Evolutionary conservation across 257 asterid genomes (phyloP).

Genomic region (Phtheirospermum japonicum): DNA sequence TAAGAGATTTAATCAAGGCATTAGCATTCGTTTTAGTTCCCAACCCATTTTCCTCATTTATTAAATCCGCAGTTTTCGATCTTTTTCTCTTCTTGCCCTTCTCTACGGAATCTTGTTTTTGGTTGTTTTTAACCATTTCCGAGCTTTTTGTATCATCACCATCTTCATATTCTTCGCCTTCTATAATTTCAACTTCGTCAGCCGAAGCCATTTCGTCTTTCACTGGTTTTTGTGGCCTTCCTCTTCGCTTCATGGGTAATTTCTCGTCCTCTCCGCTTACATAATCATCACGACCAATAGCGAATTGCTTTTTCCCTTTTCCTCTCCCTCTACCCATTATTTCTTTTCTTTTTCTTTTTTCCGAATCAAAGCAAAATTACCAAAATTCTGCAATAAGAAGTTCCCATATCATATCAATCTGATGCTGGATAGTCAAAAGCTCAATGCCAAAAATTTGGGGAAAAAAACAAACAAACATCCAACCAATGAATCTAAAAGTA

Average conservation of each 20-base stretch:
- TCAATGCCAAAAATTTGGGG: not conserved
- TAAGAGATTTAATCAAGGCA: conserved; percentile 46
- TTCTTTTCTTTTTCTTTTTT: conserved; percentile 28
- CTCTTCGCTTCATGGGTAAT: conserved; percentile 58
- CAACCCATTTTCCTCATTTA: conserved; percentile 46
- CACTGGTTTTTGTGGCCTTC: conserved; percentile 64
- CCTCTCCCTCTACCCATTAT: conserved; percentile 88
- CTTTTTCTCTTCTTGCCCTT: conserved; percentile 66
- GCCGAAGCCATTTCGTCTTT: conserved; percentile 54
- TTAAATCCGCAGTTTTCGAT: conserved; percentile 50
- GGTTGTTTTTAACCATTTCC: conserved; percentile 28
- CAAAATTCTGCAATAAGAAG: conserved; percentile 39
- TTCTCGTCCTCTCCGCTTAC: conserved; percentile 79
- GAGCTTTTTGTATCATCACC: conserved; percentile 43
- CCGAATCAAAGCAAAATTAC: conserved; percentile 8
- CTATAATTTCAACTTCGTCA: conserved; percentile 47
- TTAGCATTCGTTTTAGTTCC: conserved; percentile 37
- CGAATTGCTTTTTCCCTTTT: conserved; percentile 63
- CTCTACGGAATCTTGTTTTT: conserved; percentile 43
- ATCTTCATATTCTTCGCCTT: conserved; percentile 41
- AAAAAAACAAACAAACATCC: not conserved
- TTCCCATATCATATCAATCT: not conserved
- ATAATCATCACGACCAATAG: conserved; percentile 42
- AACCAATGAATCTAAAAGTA: not conserved
- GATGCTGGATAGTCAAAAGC: not conserved